A percentile compares a stretch with the other conserved stretches of the same genome.
phyloP scores from a whole-genome alignment of 176 grass and related monocot genomes.

The Zea mays region Zm-B73-REFERENCE-NAM-5.0 NC_050098.1:11450001-11450500 shows the following conservation, averaged over 20 bases:
- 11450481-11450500: too few species aligned
- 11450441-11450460: too few species aligned
- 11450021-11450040: background rate
- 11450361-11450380: too few species aligned
- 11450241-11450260: background rate
- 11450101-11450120: background rate
- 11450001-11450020: background rate
- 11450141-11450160: background rate
- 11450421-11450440: too few species aligned
- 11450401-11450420: too few species aligned
- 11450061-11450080: background rate
- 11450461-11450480: too few species aligned
- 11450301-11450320: background rate
- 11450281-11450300: too few species aligned
- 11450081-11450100: background rate
- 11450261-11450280: background rate
- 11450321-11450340: background rate
- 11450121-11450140: conserved; percentile 1
- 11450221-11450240: background rate
- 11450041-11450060: background rate
- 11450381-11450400: too few species aligned
- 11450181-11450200: background rate
- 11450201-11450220: background rate
- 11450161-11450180: background rate
- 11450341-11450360: too few species aligned